Evolutionary conservation across 305 asterid genomes (phyloP), one percentile per base, ranked within the genome.

Genomic region (Euphrasia arctica): DNA sequence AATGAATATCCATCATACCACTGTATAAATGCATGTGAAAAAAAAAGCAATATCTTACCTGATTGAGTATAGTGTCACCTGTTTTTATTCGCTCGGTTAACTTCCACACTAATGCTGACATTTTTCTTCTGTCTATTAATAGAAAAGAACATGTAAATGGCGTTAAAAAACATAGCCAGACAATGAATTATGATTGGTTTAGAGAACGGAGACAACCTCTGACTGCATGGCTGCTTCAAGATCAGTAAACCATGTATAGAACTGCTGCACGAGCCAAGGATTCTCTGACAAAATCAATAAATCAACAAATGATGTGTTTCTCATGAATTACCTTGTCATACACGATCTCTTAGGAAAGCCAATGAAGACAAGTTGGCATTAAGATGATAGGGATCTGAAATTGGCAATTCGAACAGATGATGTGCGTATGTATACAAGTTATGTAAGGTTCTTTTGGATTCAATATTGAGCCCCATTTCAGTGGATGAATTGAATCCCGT

Each of bases 211-310:
- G 61, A 79, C 58, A 75, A 93, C 99, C 97, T 93, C 97, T 70
- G 96, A 93, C 82, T 90, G 90, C 99, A 90, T 90, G 84, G 95
- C 95, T 71, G 95, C 96, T 85, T 93, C 97, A 61, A 93, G 95
- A 71, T 84, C 92, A 34, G 87, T 73, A 74, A 90, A 93, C 99
- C 99, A 93, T 70, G 90, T 90, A 70, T 93, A 90, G 82, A 93
- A 93, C 99, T 93, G 95, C 78, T 18, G 22, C 22, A 18, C 22
- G 22, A 18, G 22, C 22, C 22, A 18, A 18, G 22, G 22, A 18
- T 18, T 18, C 22, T 18, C 22, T 18, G 22, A 18, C 22, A 18
- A 18, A 18, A 18, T 18, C 22, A 18, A 18, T 18, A 18, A 18
- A 18, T 18, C 22, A 18, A 18, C 22, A 18, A 18, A 18, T 18